Conservation (phyloP, 441 rosid species). For the Jatropha podagrica region DNA sequence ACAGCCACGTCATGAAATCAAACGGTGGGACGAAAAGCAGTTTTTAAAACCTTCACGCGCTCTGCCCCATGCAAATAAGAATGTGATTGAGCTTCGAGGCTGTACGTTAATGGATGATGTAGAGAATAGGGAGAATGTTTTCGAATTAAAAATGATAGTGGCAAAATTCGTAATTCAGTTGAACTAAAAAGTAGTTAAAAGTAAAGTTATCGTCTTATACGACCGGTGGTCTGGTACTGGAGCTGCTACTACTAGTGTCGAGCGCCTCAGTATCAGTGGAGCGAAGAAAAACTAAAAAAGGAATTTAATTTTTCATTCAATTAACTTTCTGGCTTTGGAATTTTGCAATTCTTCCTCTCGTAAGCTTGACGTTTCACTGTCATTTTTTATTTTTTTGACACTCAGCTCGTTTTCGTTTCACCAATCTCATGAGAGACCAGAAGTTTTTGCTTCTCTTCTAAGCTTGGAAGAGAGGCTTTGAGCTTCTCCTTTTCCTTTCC, state of each 20-base stretch:
- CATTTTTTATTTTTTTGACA: neutral
- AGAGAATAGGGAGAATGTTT: neutral
- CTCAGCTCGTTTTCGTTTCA: neutral
- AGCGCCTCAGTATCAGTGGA: conserved; percentile 10
- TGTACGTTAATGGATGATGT: neutral
- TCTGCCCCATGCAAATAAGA: neutral
- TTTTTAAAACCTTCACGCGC: neutral
- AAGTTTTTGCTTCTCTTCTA: neutral
- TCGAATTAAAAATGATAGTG: neutral
- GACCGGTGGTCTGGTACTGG: neutral
- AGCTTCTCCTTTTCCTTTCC: neutral
- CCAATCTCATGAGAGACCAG: conserved; percentile 3
- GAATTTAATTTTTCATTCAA: neutral
- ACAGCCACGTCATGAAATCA: neutral
- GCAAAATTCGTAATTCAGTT: neutral
- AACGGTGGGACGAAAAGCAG: neutral
- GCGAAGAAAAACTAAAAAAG: neutral
- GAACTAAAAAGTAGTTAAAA: neutral
- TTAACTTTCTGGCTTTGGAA: neutral
- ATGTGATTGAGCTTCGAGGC: neutral
- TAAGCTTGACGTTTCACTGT: conserved; percentile 11
- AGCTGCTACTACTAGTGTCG: neutral
- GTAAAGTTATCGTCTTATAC: neutral
- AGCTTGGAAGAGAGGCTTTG: neutral
- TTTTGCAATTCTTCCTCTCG: conserved; percentile 9